Percentiles rank a stretch among this genome's conserved stretches.
phyloP scores from a whole-genome alignment of 2,329 filamentous ascomycete species.

The Chaetomiaceae sp. region DNA sequence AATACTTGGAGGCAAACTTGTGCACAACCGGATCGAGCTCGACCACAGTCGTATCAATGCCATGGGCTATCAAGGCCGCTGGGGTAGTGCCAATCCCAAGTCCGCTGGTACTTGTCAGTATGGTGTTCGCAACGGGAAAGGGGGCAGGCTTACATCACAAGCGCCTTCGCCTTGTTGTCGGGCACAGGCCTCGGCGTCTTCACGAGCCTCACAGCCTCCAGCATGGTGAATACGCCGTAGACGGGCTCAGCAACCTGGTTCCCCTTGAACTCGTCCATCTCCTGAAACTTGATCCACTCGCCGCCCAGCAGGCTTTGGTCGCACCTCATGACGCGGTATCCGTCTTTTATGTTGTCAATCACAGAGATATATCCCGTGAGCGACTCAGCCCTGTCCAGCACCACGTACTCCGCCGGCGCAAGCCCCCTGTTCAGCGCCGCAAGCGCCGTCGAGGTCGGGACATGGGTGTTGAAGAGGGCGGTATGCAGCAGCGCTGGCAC shows the following conservation, averaged over 20 bases:
- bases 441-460: slow-evolving; percentile 55
- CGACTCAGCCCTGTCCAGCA: slow-evolving; percentile 79
- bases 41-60: slow-evolving; percentile 86
- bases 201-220: slow-evolving; percentile 83
- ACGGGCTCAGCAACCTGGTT: slow-evolving; percentile 70
- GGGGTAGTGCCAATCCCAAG: slow-evolving; percentile 90
- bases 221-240: slow-evolving; percentile 92
- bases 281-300: slow-evolving; percentile 62
- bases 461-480: slow-evolving; percentile 66
- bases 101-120: slow-evolving; percentile 48
- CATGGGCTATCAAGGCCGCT: slow-evolving; percentile 76
- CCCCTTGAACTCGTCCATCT: slow-evolving; percentile 47
- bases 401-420: slow-evolving; percentile 57
- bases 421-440: slow-evolving; percentile 61
- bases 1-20: slow-evolving; percentile 76
- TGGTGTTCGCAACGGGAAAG: neutral
- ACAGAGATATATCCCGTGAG: slow-evolving; percentile 90
- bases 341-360: slow-evolving; percentile 63
- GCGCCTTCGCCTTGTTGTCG: slow-evolving; percentile 66
- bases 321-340: slow-evolving; percentile 79
- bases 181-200: slow-evolving; percentile 47
- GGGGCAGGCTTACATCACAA: slow-evolving; percentile 71
- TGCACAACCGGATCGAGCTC: slow-evolving; percentile 91
- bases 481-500: slow-evolving; percentile 70
- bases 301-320: slow-evolving; percentile 93